These are phyloP conservation scores for Phanerochaete sordida DNA, from an alignment of 768 basidiomycete species.

Conservation along the genomic window DNA sequence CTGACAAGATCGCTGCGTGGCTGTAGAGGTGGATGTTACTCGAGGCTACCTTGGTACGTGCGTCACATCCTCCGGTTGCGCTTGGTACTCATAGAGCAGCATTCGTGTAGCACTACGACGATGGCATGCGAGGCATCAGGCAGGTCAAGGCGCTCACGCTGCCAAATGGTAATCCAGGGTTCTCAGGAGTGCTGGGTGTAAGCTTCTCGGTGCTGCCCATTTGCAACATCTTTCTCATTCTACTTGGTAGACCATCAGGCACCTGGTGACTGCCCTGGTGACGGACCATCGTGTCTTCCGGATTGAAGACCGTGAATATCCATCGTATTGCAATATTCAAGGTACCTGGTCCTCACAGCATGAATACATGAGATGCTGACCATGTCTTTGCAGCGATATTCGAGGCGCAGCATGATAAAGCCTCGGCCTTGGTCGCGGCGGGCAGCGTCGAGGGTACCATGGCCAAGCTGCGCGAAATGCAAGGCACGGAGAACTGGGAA, in stretches of 20 bases:
- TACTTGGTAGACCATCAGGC: neutral
- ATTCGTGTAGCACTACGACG: neutral
- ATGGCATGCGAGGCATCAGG: neutral
- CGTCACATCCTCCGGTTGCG: neutral
- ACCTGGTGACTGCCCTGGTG: neutral
- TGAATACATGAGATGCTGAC: neutral
- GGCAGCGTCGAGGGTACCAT: neutral
- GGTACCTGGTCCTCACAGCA: neutral
- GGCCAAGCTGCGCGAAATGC: neutral
- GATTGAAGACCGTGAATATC: neutral
- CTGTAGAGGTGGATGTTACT: neutral
- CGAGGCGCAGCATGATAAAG: neutral
- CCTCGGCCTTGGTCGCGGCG: neutral
- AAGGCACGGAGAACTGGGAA: neutral
- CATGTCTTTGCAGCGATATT: neutral
- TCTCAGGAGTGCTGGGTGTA: neutral
- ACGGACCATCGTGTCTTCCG: neutral
- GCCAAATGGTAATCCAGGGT: neutral
- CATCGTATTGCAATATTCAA: neutral
- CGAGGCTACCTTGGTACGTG: neutral
- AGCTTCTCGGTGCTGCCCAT: neutral
- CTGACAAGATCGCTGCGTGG: no score
- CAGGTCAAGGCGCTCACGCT: neutral
- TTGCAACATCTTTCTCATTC: no score
- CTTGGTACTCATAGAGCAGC: no score